A percentile compares a stretch with the other conserved stretches of the same genome.
phyloP scores from a whole-genome alignment of 768 basidiomycete genomes.

The Suillus discolor region DNA sequence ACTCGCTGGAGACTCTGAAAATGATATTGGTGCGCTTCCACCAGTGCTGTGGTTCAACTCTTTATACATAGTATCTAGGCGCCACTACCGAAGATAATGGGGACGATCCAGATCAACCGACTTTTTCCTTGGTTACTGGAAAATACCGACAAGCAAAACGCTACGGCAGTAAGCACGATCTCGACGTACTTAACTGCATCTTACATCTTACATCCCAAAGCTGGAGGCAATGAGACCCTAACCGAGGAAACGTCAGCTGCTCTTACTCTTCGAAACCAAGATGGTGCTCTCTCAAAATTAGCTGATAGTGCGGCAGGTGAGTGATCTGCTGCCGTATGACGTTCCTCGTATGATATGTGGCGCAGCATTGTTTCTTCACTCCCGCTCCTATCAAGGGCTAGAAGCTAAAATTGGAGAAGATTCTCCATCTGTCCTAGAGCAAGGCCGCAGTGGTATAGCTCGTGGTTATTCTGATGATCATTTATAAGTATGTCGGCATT shows the following conservation, averaged over 20 bases:
- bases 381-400: conserved; percentile 78
- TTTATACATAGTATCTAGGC: conserved; percentile 10
- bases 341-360: conserved; percentile 8
- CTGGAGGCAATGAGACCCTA: conserved; percentile 16
- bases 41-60: background rate
- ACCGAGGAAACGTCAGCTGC: conserved; percentile 37
- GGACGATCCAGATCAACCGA: conserved; percentile 62
- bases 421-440: conserved; percentile 78
- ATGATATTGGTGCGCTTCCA: conserved; percentile 11
- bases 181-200: background rate
- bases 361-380: conserved; percentile 70
- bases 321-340: conserved; percentile 21
- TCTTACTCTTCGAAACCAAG: conserved; percentile 65
- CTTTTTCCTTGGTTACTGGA: conserved; percentile 87
- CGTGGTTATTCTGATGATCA: conserved; percentile 74
- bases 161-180: conserved; percentile 46
- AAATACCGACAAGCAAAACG: conserved; percentile 79
- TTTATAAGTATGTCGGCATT: background rate
- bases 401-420: conserved; percentile 80
- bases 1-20: conserved; percentile 37
- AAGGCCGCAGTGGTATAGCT: conserved; percentile 89
- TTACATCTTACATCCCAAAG: conserved; percentile 13
- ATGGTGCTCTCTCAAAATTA: conserved; percentile 54
- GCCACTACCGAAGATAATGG: conserved; percentile 22
- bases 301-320: conserved; percentile 73